A percentile compares a stretch with the other conserved stretches of the same genome.
Evolutionary conservation across 768 basidiomycete species (phyloP).

Genomic region (Russula brevipes): DNA sequence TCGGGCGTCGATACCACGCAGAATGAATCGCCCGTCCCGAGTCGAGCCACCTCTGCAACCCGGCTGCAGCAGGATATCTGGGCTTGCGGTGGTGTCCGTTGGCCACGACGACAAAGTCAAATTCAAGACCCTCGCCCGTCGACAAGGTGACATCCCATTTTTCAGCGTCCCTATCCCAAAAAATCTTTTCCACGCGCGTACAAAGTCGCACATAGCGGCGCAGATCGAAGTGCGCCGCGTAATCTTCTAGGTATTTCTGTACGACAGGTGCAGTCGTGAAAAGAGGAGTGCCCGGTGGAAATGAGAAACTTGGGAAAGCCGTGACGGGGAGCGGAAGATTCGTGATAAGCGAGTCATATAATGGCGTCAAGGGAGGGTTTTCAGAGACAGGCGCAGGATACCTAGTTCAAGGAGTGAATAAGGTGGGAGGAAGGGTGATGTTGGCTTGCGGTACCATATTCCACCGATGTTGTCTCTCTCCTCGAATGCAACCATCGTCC

Average conservation of each 20-base stretch:
- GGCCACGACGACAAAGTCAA: constrained; percentile 66
- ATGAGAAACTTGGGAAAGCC: constrained; percentile 57
- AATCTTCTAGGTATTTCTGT: constrained; percentile 63
- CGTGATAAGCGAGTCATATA: constrained; percentile 79
- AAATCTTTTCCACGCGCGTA: constrained; percentile 47
- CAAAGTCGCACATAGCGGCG: constrained; percentile 56
- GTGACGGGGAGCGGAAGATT: constrained; percentile 78
- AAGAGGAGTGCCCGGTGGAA: constrained; percentile 67
- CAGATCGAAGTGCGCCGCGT: constrained; percentile 58
- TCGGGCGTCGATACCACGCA: constrained; percentile 58
- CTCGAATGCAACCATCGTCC: constrained; percentile 64
- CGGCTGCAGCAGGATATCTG: constrained; percentile 54
- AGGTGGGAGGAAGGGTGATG: not conserved
- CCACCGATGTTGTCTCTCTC: constrained; percentile 64
- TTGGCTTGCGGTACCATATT: constrained; percentile 50
- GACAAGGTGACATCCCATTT: constrained; percentile 50
- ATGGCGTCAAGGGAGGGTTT: constrained; percentile 56
- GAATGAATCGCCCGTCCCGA: constrained; percentile 56
- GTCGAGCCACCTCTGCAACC: constrained; percentile 54
- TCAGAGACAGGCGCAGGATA: constrained; percentile 47
- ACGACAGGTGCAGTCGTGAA: constrained; percentile 61
- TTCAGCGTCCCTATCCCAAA: constrained; percentile 33
- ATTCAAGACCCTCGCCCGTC: constrained; percentile 35
- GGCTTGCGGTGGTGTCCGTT: constrained; percentile 73
- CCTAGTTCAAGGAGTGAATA: constrained; percentile 34